Conservation (phyloP, 148 eudicot genomes). For the Drosera capensis region DNA sequence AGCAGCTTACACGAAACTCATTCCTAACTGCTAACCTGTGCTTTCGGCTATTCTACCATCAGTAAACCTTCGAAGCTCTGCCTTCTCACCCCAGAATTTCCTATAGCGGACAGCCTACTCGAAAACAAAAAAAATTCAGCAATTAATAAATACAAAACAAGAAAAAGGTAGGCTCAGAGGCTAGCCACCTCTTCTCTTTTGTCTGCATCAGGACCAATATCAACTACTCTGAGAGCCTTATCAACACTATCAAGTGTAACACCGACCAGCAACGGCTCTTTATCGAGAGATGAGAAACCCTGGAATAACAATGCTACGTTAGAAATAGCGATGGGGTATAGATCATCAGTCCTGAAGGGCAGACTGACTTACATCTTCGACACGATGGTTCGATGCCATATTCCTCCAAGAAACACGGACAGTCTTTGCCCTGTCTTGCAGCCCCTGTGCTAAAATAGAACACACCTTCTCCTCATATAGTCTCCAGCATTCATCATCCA, state of each 20-base stretch:
- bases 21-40: conserved; percentile 32
- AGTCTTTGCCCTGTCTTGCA: conserved; percentile 57
- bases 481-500: conserved; percentile 93
- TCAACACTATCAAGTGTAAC: conserved; percentile 36
- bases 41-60: conserved; percentile 85
- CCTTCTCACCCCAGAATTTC: conserved; percentile 87
- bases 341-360: too few species aligned
- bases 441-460: conserved; percentile 45
- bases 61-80: conserved; percentile 60
- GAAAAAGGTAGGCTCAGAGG: not conserved
- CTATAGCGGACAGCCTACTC: conserved; percentile 49
- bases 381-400: conserved; percentile 20
- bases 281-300: conserved; percentile 61
- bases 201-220: conserved; percentile 81
- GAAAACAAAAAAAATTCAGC: conserved; percentile 6
- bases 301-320: conserved; percentile 11
- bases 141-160: conserved; percentile 2
- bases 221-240: conserved; percentile 51
- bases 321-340: too few species aligned
- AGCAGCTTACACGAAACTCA: not conserved
- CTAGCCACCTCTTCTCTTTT: conserved; percentile 57
- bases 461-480: conserved; percentile 63
- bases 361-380: conserved; percentile 81
- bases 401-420: conserved; percentile 82
- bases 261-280: conserved; percentile 67